Evolutionary conservation across 169 alveolate genomes (phyloP), one percentile per base, ranked within the genome.

Genomic region (Sarcocystis neurona): DNA sequence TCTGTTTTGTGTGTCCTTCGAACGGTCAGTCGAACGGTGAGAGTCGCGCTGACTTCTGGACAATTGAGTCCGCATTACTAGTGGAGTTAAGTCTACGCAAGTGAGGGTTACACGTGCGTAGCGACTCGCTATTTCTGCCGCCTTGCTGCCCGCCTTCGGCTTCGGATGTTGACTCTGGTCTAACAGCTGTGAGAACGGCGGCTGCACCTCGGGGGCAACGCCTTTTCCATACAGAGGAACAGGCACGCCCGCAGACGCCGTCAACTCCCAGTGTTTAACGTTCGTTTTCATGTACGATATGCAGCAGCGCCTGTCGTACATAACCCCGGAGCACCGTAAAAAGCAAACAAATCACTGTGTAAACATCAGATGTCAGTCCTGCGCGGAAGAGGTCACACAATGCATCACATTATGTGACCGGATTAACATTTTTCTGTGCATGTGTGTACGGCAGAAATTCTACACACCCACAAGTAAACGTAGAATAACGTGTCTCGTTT

Each of bases 201-300:
- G 2, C 58, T 39, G 58, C 10, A 39, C 56, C 32, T 47, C 48
- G 8, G 82, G 10, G 23, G 66, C 66, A 10, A 37, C 58, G 10
- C 56, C 56, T 56, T 72, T n/a, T 20, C 82, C 82, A 30, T 4
- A 37, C 82, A 72, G 82, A 18, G 82, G 82, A 8, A 72, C 53
- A 4, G 82, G 82, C 2, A 27, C 34, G 23, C 39, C 53, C 3
- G 82, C 47, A 3, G 23, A 32, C 39, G 82, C 34, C 82, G 41
- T 27, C 47, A 53, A 27, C 82, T 72, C 82, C 82, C 82, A 72
- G 56, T 72, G 47, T 4, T 47, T 39, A 1, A 53, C 53, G 56
- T 72, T 72, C 82, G 82, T 41, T 56, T 43, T 37, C 47, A 72
- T 37, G 37, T 39, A 34, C 47, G 82, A 1, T 0, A 72, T 37